Conservation (phyloP, 345 rosid genomes). For the Heritiera littoralis region DNA sequence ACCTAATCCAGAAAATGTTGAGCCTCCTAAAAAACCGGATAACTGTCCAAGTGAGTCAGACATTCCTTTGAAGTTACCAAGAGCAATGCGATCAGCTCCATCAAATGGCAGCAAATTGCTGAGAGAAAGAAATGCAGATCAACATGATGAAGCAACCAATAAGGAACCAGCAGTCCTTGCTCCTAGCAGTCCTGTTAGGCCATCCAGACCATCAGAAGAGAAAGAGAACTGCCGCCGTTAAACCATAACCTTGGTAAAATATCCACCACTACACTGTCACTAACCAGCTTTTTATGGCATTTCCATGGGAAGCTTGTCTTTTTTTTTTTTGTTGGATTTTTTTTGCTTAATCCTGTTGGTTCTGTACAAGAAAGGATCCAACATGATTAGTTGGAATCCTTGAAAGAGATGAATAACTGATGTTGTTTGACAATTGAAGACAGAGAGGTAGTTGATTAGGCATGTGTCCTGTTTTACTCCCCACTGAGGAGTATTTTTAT, state of each 20-base stretch:
- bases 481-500: neutral
- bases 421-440: neutral
- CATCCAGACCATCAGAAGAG: conserved; percentile 56
- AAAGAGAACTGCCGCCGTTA: conserved; percentile 66
- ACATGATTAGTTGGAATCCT: conserved; percentile 23
- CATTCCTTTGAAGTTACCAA: conserved; percentile 65
- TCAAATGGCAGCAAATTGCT: conserved; percentile 59
- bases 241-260: neutral
- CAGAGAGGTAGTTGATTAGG: neutral
- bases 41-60: conserved; percentile 37
- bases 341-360: too few relatives aligned
- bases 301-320: neutral
- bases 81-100: conserved; percentile 70
- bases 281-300: neutral
- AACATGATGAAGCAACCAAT: conserved; percentile 36
- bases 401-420: neutral
- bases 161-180: conserved; percentile 44
- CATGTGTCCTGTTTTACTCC: neutral
- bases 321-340: neutral
- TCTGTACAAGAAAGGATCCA: conserved; percentile 11
- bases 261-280: neutral
- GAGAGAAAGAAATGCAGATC: conserved; percentile 78
- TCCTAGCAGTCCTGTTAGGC: conserved; percentile 46
- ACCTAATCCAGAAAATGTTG: conserved; percentile 30
- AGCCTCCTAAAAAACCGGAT: conserved; percentile 37